phyloP scores from a whole-genome alignment of 2,329 filamentous ascomycete species.

The Aureobasidium sp. region DNA sequence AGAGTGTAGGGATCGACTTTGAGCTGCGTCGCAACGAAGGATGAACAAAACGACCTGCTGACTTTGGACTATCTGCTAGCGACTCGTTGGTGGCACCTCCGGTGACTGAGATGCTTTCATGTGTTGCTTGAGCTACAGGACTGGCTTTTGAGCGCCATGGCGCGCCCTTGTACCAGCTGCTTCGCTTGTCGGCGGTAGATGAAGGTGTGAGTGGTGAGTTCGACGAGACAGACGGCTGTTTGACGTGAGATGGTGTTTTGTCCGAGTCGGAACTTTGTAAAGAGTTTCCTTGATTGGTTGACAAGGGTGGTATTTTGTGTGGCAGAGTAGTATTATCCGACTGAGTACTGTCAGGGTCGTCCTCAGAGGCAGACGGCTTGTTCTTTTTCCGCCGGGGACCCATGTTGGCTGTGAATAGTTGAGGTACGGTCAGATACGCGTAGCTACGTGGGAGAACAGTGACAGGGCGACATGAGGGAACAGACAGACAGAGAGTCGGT shows the following conservation, averaged over 20 bases:
- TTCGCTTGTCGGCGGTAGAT: constrained; percentile 25
- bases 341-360: constrained; percentile 14
- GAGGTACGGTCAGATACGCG: background rate
- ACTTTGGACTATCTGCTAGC: constrained; percentile 33
- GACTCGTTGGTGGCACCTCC: constrained; percentile 48
- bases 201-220: background rate
- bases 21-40: constrained; percentile 30
- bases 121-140: constrained; percentile 50
- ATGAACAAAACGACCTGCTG: constrained; percentile 21
- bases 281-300: background rate
- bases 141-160: constrained; percentile 52
- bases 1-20: constrained; percentile 49
- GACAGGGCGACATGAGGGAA: background rate
- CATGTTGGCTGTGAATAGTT: constrained; percentile 4
- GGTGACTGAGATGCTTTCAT: constrained; percentile 50
- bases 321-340: constrained; percentile 10
- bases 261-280: background rate
- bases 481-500: too few species aligned
- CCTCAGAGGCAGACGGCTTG: constrained; percentile 32
- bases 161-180: constrained; percentile 50
- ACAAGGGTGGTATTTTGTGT: background rate
- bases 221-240: background rate
- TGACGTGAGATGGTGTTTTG: background rate
- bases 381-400: constrained; percentile 42
- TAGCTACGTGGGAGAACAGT: background rate